Evolutionary conservation across 2,329 filamentous ascomycete genomes (phyloP).

Genomic region (Gnomoniopsis sp.): DNA sequence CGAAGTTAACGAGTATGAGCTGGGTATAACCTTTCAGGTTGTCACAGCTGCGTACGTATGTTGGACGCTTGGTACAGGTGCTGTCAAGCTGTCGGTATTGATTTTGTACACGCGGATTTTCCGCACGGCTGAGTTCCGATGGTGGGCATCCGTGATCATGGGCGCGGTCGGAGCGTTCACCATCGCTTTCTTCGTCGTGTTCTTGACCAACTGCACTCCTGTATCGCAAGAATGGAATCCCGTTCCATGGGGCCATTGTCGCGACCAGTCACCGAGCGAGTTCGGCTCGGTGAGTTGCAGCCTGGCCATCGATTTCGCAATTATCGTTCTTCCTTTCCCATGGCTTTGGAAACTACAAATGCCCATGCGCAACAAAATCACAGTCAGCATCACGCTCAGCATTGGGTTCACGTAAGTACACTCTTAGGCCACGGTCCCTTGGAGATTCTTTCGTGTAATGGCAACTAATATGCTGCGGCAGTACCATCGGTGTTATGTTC

Average conservation of each 20-base stretch:
- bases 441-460: too few relatives aligned
- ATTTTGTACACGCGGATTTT: not conserved
- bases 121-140: not conserved
- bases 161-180: not conserved
- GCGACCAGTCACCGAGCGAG: not conserved
- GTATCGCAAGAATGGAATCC: not conserved
- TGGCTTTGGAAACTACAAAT: not conserved
- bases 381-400: not conserved
- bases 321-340: not conserved
- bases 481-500: not conserved
- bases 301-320: not conserved
- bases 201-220: not conserved
- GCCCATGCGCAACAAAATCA: not conserved
- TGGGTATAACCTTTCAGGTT: too few relatives aligned
- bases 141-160: not conserved
- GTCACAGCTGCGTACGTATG: too few relatives aligned
- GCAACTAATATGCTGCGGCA: not conserved
- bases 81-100: not conserved
- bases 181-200: not conserved
- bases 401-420: not conserved
- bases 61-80: not conserved
- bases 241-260: not conserved
- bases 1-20: too few relatives aligned
- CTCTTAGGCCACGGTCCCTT: too few relatives aligned
- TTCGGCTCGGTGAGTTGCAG: not conserved